A percentile compares a stretch with the other conserved stretches of the same genome.
Evolutionary conservation across 441 rosid genomes (phyloP).

Genomic region (Corymbia citriodora): DNA sequence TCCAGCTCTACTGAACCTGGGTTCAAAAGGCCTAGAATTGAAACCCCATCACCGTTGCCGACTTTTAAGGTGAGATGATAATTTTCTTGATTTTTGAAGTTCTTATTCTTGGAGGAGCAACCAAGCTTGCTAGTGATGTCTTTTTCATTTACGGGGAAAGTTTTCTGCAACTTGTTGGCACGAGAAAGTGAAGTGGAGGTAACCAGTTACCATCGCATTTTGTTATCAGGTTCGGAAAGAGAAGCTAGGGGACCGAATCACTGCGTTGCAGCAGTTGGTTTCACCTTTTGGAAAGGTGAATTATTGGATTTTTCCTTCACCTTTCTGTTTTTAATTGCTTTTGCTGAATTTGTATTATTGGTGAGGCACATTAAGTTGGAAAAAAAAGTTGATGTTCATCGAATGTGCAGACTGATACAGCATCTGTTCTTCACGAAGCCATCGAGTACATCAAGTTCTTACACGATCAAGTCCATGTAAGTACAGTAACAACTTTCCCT

Average conservation of each 20-base stretch:
- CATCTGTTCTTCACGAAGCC: constrained; percentile 67
- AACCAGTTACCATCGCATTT: neutral
- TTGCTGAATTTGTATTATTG: neutral
- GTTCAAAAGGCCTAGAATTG: constrained; percentile 59
- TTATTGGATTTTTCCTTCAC: constrained; percentile 22
- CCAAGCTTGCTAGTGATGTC: neutral
- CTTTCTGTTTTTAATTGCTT: neutral
- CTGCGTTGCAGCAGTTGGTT: constrained; percentile 83
- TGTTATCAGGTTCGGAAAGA: constrained; percentile 56
- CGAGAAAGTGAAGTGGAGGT: neutral
- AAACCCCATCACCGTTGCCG: constrained; percentile 87
- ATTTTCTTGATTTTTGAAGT: neutral
- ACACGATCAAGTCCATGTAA: constrained; percentile 57
- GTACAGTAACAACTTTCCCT: neutral
- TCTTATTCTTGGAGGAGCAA: neutral
- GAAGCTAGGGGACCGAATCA: constrained; percentile 75
- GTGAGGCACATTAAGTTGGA: constrained; percentile 6
- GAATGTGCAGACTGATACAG: constrained; percentile 58
- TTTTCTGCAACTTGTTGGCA: neutral
- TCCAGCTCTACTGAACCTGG: constrained; percentile 40
- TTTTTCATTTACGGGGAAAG: neutral
- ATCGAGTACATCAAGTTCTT: constrained; percentile 57
- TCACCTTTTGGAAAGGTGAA: constrained; percentile 79
- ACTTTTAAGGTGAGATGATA: constrained; percentile 67
- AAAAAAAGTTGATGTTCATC: neutral